These are phyloP conservation scores for Verticillium isaacii DNA, from an alignment of 2,329 filamentous ascomycete genomes.

Conservation along the genomic window DNA sequence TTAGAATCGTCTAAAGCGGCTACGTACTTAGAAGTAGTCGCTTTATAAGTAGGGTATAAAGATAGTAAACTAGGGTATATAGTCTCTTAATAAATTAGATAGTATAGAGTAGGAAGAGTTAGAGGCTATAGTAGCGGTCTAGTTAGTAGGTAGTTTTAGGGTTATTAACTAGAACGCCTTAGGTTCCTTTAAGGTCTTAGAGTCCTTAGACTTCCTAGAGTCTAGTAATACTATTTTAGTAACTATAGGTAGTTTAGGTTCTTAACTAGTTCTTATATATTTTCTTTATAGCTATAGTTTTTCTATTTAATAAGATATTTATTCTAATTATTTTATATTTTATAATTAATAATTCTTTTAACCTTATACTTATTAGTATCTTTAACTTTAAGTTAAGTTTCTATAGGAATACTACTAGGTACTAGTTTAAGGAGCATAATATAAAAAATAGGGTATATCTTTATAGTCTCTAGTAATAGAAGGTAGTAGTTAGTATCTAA, in stretches of 20 bases:
- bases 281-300: background rate
- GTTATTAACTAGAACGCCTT: background rate
- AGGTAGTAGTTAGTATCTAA: constrained; percentile 1
- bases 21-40: no score
- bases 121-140: no score
- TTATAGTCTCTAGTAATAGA: constrained; percentile 3
- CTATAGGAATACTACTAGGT: background rate
- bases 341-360: background rate
- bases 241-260: background rate
- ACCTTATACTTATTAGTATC: background rate
- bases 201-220: background rate
- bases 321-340: no score
- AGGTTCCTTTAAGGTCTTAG: no score
- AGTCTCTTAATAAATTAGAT: no score
- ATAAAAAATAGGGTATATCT: constrained; percentile 1
- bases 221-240: background rate
- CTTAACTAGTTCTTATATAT: background rate
- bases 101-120: no score
- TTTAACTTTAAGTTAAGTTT: background rate
- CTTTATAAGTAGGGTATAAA: no score
- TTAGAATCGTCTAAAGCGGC: no score
- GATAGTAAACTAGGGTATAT: no score
- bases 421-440: background rate
- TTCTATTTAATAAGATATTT: background rate
- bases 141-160: background rate